A percentile compares a stretch with the other conserved stretches of the same genome.
Conservation (phyloP, 441 rosid species). For the Lagerstroemia fauriei region DNA sequence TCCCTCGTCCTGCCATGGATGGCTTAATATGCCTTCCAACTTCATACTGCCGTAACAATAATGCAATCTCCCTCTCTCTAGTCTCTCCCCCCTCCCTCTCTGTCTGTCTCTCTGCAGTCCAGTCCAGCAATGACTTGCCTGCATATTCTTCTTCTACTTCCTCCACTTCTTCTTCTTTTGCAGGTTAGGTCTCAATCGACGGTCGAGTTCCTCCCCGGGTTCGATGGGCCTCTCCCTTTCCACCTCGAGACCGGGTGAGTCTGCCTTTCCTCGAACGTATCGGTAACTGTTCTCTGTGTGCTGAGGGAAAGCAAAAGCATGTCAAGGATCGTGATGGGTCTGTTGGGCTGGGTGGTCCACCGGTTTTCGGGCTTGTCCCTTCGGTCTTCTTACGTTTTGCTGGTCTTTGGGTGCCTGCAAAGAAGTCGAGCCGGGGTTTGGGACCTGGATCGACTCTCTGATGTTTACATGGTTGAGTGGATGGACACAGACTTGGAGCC, state of each 20-base stretch:
- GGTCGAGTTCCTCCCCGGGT: constrained; percentile 71
- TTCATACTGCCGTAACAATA: background rate
- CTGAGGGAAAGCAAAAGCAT: background rate
- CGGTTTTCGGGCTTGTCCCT: no score
- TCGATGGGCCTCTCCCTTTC: constrained; percentile 68
- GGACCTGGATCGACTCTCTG: no score
- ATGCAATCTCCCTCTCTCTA: background rate
- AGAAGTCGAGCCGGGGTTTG: no score
- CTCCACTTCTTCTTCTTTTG: constrained; percentile 26
- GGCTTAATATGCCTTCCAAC: background rate
- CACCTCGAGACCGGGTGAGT: constrained; percentile 68
- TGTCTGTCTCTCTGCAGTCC: background rate
- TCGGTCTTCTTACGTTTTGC: no score
- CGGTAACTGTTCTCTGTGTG: background rate
- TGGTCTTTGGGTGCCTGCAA: no score
- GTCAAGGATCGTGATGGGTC: no score
- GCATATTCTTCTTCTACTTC: constrained; percentile 10
- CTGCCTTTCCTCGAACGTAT: background rate
- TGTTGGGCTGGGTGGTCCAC: no score
- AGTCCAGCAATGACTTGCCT: background rate
- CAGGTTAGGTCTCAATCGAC: constrained; percentile 29
- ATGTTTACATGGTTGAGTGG: no score
- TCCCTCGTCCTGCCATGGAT: background rate
- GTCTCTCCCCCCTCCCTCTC: background rate
- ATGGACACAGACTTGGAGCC: no score